Base-by-base conservation (phyloP, 805 yeast genomes). In the Zygoascus biomembranicola region DNA sequence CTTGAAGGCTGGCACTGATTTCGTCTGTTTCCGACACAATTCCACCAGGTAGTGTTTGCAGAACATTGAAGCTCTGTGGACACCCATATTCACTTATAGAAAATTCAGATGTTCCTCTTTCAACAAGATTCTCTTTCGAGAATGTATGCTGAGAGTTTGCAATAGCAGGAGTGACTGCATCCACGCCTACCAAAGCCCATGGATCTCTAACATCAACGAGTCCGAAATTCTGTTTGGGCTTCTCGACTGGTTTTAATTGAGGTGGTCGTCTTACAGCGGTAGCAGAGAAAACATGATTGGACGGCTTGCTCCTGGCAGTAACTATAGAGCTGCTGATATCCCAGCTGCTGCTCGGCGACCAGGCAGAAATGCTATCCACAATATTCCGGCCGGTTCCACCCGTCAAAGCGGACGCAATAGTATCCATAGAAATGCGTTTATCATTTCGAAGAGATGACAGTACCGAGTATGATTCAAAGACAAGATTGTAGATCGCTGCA, bases 371-470 rank as follows among this genome's bases (percentile, higher is more conserved):
- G 20, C 14, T 2, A 16, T 46, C 49, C 4, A 46, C 77, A n/a
- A 82, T 66, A 45, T 76, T 79, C 53, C 85, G 68, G 14, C 68
- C 66, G 0, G 72, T 54, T 13, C 75, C 77, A 5, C 72, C 68
- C 0, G 74, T 68, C 26, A 82, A 59, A 0, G 76, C 68, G 49
- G 69, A 66, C 39, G 70, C 73, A 4, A 85, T 62, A 2, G 69
- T 69, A 18, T 68, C 66, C 79, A 84, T 78, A 1, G 69, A 56
- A 1, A 60, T 54, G 3, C 68, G 51, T 4, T 69, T 61, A n/a
- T 35, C 14, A n/a, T 8, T 20, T 10, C 71, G 63, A 49, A 77
- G 75, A 50, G 76, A 61, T n/a, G 72, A 68, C 28, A 77, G 55
- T 1, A 73, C 52, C 56, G 74, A 73, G 31, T 73, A 62, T 35